A percentile compares a stretch with the other conserved stretches of the same genome.
Conservation (phyloP, 129 eudicot genomes). For the Centaurea solstitialis region DNA sequence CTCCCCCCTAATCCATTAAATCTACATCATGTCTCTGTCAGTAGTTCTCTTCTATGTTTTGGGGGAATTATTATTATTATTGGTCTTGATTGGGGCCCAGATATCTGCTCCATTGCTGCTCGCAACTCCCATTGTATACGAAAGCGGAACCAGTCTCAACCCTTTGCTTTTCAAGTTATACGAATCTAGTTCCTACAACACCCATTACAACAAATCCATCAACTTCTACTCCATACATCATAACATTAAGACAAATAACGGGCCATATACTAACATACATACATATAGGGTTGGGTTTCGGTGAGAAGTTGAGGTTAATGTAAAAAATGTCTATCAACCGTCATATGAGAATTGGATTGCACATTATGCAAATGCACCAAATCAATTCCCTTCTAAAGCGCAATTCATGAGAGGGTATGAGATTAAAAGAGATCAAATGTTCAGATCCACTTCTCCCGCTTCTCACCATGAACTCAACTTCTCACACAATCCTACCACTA, state of each 20-base stretch:
- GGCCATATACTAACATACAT: no score
- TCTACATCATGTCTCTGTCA: conserved; percentile 14
- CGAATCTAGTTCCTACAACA: conserved; percentile 46
- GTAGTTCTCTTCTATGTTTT: conserved; percentile 28
- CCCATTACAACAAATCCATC: neutral
- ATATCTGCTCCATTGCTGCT: conserved; percentile 94
- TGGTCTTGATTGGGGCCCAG: conserved; percentile 91
- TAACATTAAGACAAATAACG: neutral
- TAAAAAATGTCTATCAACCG: no score
- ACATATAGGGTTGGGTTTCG: no score
- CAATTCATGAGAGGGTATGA: no score
- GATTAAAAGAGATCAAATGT: no score
- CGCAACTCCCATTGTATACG: conserved; percentile 61
- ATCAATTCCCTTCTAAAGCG: no score
- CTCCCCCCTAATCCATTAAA: conserved; percentile 20
- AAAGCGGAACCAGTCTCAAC: conserved; percentile 69
- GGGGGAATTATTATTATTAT: conserved; percentile 18
- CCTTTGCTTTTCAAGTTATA: conserved; percentile 72
- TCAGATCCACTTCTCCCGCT: no score
- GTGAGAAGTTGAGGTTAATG: no score
- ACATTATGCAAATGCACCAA: no score
- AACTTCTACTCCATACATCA: neutral
- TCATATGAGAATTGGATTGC: no score
- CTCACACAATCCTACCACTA: no score
- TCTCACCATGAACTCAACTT: no score